Conservation (phyloP, 2,329 filamentous ascomycete genomes). For the Colletotrichum liaoningense region DNA sequence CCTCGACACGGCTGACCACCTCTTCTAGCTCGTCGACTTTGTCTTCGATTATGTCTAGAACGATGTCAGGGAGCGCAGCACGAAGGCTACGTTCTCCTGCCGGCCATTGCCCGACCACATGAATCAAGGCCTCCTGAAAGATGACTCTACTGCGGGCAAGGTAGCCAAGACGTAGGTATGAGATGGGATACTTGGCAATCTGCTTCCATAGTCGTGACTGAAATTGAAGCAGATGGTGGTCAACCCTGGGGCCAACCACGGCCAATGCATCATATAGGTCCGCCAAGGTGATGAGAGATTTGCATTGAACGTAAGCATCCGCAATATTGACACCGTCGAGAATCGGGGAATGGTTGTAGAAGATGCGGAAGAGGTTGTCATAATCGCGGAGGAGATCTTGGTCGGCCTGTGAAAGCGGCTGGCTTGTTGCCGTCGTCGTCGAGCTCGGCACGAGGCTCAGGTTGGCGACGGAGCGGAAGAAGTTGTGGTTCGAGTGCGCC, state of each 20-base stretch:
- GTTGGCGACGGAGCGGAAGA: constrained; percentile 91
- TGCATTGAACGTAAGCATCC: constrained; percentile 93
- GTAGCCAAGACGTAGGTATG: constrained; percentile 90
- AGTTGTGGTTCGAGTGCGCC: constrained; percentile 60
- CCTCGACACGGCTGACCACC: constrained; percentile 81
- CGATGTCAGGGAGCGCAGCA: constrained; percentile 76
- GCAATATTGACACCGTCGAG: constrained; percentile 91
- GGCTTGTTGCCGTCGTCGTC: constrained; percentile 48
- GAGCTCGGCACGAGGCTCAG: constrained; percentile 66
- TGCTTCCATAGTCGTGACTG: constrained; percentile 93
- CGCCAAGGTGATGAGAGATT: constrained; percentile 87
- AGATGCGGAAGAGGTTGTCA: constrained; percentile 93
- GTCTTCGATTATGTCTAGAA: constrained; percentile 92
- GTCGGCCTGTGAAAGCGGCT: constrained; percentile 67
- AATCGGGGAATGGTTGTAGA: constrained; percentile 90
- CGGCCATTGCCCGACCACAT: constrained; percentile 96
- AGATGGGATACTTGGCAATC: constrained; percentile 94
- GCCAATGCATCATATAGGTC: constrained; percentile 93
- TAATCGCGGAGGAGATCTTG: constrained; percentile 89
- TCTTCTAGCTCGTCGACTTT: constrained; percentile 94
- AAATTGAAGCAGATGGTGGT: constrained; percentile 94
- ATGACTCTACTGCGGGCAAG: constrained; percentile 86
- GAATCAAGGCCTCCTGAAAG: constrained; percentile 88
- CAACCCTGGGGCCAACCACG: constrained; percentile 89
- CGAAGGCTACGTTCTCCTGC: constrained; percentile 81